Percentiles rank a stretch among this genome's conserved stretches.
phyloP scores from a whole-genome alignment of 1,284 basidiomycete genomes.

The Ceratobasidium papillatum region DNA sequence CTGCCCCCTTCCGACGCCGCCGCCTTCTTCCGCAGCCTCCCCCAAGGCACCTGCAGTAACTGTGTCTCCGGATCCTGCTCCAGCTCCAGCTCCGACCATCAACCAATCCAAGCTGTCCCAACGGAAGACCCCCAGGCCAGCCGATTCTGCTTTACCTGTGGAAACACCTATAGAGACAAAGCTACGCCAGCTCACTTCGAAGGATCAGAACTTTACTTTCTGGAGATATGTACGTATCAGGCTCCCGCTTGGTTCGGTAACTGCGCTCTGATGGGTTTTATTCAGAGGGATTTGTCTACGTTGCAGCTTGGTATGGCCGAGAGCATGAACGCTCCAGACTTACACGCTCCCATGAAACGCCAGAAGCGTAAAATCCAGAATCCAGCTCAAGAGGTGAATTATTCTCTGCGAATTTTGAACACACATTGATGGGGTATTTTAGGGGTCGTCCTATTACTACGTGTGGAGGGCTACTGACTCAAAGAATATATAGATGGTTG shows the following conservation, averaged over 20 bases:
- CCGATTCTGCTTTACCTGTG: not conserved
- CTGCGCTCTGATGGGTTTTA: not conserved
- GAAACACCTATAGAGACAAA: not conserved
- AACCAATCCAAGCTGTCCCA: not conserved
- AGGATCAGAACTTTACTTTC: not conserved
- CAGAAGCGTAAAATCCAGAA: not conserved
- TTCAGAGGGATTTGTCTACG: not conserved
- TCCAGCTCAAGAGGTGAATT: not conserved
- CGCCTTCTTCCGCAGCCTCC: not conserved
- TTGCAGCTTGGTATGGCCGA: slow-evolving; percentile 4
- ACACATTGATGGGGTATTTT: not conserved
- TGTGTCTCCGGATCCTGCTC: too few species aligned
- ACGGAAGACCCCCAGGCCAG: not conserved
- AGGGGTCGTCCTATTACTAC: slow-evolving; percentile 1
- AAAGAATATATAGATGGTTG: not conserved
- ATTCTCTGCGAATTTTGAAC: not conserved
- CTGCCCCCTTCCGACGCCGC: not conserved
- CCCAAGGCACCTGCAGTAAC: not conserved
- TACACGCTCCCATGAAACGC: not conserved
- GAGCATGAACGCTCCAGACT: not conserved
- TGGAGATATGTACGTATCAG: not conserved
- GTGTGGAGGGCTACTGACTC: not conserved
- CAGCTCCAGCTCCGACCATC: not conserved
- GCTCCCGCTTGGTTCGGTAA: not conserved
- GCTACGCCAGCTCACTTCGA: not conserved